phyloP scores from a whole-genome alignment of 129 eudicot genomes.

The Ambrosia trifida region DNA sequence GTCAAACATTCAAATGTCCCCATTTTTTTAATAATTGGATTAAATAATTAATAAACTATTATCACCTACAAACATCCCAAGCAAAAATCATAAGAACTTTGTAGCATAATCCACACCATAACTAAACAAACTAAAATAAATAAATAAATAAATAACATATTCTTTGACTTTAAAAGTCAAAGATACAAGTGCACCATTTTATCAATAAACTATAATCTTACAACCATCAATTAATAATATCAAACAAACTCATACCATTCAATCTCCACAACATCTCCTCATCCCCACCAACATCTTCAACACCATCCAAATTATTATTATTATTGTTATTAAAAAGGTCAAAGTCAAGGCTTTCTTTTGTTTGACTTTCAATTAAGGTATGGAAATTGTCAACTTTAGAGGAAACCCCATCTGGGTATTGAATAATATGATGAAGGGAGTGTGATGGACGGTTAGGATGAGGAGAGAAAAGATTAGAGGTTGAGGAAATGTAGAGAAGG shows the following conservation, averaged over 20 bases:
- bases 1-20: constrained; percentile 15
- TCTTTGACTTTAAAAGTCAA: constrained; percentile 20
- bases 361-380: constrained; percentile 17
- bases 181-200: neutral
- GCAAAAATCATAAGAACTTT: too few species aligned
- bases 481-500: constrained; percentile 45
- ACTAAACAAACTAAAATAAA: too few species aligned
- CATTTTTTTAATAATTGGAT: neutral
- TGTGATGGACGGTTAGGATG: constrained; percentile 36
- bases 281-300: constrained; percentile 18
- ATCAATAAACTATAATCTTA: too few species aligned
- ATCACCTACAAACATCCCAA: neutral
- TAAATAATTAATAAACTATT: neutral
- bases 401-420: constrained; percentile 23
- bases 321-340: neutral
- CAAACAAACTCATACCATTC: constrained; percentile 9
- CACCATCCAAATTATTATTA: neutral
- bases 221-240: neutral
- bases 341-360: constrained; percentile 8
- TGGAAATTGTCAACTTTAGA: neutral
- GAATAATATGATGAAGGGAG: constrained; percentile 29
- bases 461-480: constrained; percentile 38
- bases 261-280: neutral
- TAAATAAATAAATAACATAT: neutral
- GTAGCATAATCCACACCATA: too few species aligned